Percentiles rank a stretch among this genome's conserved stretches.
Evolutionary conservation across 2,329 filamentous ascomycete genomes (phyloP).

Genomic region (Pseudogymnoascus sp.): DNA sequence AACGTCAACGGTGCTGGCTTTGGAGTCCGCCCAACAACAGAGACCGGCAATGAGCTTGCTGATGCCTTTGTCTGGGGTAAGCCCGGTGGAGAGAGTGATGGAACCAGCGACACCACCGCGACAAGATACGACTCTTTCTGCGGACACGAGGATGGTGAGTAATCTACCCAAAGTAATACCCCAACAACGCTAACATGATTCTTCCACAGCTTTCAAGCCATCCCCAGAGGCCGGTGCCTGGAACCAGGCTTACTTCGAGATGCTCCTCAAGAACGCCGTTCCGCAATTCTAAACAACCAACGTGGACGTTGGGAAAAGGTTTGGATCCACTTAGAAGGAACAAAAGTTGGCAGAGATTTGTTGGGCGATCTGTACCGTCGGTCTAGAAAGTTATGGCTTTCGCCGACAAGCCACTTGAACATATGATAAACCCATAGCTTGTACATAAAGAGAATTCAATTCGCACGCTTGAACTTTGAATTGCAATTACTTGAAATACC

Average conservation of each 20-base stretch:
- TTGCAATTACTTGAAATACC: background rate
- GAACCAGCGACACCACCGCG: constrained; percentile 25
- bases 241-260: constrained; percentile 39
- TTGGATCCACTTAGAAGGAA: constrained; percentile 5
- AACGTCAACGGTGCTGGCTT: constrained; percentile 28
- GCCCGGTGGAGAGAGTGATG: constrained; percentile 28
- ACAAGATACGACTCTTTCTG: constrained; percentile 42
- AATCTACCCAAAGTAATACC: constrained; percentile 41
- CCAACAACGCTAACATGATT: background rate
- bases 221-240: constrained; percentile 35
- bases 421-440: constrained; percentile 8
- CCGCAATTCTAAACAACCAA: constrained; percentile 16
- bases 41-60: constrained; percentile 19
- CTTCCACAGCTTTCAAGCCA: constrained; percentile 28
- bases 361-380: background rate
- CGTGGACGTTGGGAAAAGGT: background rate
- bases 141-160: constrained; percentile 38
- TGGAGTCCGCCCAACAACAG: constrained; percentile 24
- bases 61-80: constrained; percentile 30
- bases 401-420: background rate
- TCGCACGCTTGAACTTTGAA: background rate
- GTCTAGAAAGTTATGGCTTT: background rate
- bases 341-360: constrained; percentile 6
- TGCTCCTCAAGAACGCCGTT: constrained; percentile 33
- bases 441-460: constrained; percentile 7